Conservation (phyloP, 2,329 filamentous ascomycete species). For the Fusarium sp. region DNA sequence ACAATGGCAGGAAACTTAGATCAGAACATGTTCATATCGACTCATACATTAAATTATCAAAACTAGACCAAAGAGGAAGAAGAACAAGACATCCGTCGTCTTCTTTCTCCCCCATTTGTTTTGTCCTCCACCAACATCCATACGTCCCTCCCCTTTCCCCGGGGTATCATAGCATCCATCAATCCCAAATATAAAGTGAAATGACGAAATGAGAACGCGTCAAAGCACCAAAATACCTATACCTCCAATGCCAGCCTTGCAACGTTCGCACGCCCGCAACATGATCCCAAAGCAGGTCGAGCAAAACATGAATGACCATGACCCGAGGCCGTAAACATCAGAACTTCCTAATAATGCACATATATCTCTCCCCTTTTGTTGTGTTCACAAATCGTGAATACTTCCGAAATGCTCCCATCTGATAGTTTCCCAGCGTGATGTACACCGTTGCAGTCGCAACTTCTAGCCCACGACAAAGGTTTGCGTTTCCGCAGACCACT, state of each 20-base stretch:
- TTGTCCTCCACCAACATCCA: slow-evolving; percentile 20
- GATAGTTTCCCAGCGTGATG: slow-evolving; percentile 37
- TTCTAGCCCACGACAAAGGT: slow-evolving; percentile 19
- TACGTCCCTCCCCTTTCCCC: slow-evolving; percentile 32
- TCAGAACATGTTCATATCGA: slow-evolving; percentile 8
- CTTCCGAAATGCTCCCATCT: slow-evolving; percentile 43
- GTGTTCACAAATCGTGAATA: slow-evolving; percentile 24
- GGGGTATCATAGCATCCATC: slow-evolving; percentile 42
- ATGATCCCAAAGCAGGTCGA: slow-evolving; percentile 32
- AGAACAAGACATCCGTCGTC: slow-evolving; percentile 20
- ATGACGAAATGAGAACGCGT: slow-evolving; percentile 8
- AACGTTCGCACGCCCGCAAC: slow-evolving; percentile 20
- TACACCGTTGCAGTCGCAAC: slow-evolving; percentile 50
- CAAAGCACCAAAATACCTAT: slow-evolving; percentile 31
- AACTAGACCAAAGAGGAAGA: slow-evolving; percentile 30
- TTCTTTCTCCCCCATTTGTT: background rate
- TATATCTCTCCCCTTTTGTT: slow-evolving; percentile 22
- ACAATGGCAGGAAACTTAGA: background rate
- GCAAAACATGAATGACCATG: slow-evolving; percentile 27
- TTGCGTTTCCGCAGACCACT: slow-evolving; percentile 27
- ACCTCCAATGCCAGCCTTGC: slow-evolving; percentile 19
- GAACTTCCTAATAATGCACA: slow-evolving; percentile 45
- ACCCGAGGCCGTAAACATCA: slow-evolving; percentile 37
- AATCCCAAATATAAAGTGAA: slow-evolving; percentile 27
- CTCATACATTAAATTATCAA: slow-evolving; percentile 37